Percentiles rank a stretch among this genome's conserved stretches.
Conservation (phyloP, 2,329 filamentous ascomycete genomes). For the Coccinonectria pachysandricola region DNA sequence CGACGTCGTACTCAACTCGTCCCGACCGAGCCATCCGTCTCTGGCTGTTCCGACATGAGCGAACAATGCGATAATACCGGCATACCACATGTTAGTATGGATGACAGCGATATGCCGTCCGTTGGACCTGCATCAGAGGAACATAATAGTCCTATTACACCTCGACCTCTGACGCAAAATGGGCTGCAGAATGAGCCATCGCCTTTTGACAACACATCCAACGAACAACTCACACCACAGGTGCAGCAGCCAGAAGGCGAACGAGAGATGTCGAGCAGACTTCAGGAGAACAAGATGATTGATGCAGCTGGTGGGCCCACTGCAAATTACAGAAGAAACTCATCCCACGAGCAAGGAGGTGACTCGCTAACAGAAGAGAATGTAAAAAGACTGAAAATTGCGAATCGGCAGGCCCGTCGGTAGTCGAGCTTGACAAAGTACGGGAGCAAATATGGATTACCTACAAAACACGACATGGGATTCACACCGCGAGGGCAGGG, state of each 20-base stretch:
- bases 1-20: constrained; percentile 16
- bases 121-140: constrained; percentile 17
- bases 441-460: no score
- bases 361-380: constrained; percentile 45
- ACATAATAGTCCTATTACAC: constrained; percentile 27
- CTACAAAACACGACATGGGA: constrained; percentile 1
- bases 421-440: no score
- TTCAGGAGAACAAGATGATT: constrained; percentile 37
- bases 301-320: constrained; percentile 32
- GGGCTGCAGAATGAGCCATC: constrained; percentile 30
- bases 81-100: constrained; percentile 28
- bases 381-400: constrained; percentile 35
- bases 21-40: constrained; percentile 20
- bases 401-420: constrained; percentile 18
- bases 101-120: constrained; percentile 13
- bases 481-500: no score
- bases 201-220: constrained; percentile 28
- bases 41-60: constrained; percentile 36
- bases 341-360: constrained; percentile 26
- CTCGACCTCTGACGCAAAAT: constrained; percentile 28
- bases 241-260: constrained; percentile 27
- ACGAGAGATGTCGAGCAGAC: constrained; percentile 31
- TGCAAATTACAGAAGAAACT: constrained; percentile 22
- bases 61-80: constrained; percentile 33
- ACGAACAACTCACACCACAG: constrained; percentile 25